Conservation (phyloP, 129 eudicot genomes). For the Sambucus nigra region DNA sequence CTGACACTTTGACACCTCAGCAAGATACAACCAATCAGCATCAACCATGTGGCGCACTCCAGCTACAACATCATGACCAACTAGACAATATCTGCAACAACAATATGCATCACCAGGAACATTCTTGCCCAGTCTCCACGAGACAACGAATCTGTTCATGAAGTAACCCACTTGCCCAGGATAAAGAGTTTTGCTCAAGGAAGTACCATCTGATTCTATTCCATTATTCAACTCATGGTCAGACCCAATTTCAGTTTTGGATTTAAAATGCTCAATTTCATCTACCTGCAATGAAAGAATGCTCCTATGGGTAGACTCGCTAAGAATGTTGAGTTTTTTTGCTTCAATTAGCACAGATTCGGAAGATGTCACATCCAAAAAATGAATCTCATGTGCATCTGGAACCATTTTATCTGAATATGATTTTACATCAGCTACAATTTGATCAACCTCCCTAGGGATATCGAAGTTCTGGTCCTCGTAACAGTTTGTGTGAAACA, state of each 20-base stretch:
- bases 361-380: slow-evolving; percentile 39
- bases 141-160: slow-evolving; percentile 67
- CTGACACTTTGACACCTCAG: slow-evolving; percentile 31
- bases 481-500: slow-evolving; percentile 13
- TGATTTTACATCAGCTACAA: slow-evolving; percentile 30
- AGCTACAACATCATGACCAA: slow-evolving; percentile 15
- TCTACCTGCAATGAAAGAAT: slow-evolving; percentile 37
- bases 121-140: slow-evolving; percentile 28
- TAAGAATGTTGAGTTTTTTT: slow-evolving; percentile 42
- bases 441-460: slow-evolving; percentile 39
- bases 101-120: slow-evolving; percentile 9
- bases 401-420: slow-evolving; percentile 19
- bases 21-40: slow-evolving; percentile 79
- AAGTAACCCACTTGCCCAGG: slow-evolving; percentile 58
- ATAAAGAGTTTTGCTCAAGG: slow-evolving; percentile 24
- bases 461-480: slow-evolving; percentile 13
- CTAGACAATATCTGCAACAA: slow-evolving; percentile 10
- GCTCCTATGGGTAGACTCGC: slow-evolving; percentile 40
- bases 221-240: slow-evolving; percentile 16
- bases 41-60: slow-evolving; percentile 78
- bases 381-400: slow-evolving; percentile 32
- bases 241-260: slow-evolving; percentile 18
- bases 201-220: slow-evolving; percentile 9
- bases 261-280: slow-evolving; percentile 45
- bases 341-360: slow-evolving; percentile 57